Percentiles rank a stretch among this genome's conserved stretches.
Evolutionary conservation across 345 rosid species (phyloP).

Genomic region (Stellera chamaejasme): DNA sequence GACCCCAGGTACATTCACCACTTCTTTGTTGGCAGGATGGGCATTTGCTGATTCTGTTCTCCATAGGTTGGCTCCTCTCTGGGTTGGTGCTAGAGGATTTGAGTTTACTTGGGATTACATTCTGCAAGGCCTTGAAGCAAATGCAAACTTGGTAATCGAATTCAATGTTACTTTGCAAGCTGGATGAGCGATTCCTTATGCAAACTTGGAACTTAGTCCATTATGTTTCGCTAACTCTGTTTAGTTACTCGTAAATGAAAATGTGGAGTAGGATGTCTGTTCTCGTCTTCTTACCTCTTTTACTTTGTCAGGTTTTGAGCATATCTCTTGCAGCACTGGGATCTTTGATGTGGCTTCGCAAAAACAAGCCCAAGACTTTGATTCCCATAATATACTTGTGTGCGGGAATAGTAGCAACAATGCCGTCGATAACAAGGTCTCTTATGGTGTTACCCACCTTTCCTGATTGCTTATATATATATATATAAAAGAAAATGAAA

Average conservation of each 20-base stretch:
- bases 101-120: conserved; percentile 94
- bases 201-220: too few species aligned
- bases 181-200: too few species aligned
- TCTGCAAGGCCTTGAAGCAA: conserved; percentile 94
- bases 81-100: conserved; percentile 95
- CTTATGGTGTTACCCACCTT: conserved; percentile 1
- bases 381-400: conserved; percentile 82
- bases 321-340: conserved; percentile 94
- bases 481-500: not conserved
- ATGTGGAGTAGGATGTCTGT: not conserved
- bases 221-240: not conserved
- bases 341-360: conserved; percentile 95
- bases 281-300: conserved; percentile 2
- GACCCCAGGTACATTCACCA: not conserved
- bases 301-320: conserved; percentile 57
- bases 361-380: conserved; percentile 85
- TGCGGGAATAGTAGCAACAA: conserved; percentile 85
- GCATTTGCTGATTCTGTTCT: conserved; percentile 95
- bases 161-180: not conserved
- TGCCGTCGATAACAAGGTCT: conserved; percentile 90
- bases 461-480: not conserved
- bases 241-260: not conserved
- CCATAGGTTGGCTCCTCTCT: conserved; percentile 89
- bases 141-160: conserved; percentile 72
- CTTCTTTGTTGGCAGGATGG: conserved; percentile 58